Evolutionary conservation across 192 early-diverging fungal species (phyloP).

Genomic region (Coemansia sp.): DNA sequence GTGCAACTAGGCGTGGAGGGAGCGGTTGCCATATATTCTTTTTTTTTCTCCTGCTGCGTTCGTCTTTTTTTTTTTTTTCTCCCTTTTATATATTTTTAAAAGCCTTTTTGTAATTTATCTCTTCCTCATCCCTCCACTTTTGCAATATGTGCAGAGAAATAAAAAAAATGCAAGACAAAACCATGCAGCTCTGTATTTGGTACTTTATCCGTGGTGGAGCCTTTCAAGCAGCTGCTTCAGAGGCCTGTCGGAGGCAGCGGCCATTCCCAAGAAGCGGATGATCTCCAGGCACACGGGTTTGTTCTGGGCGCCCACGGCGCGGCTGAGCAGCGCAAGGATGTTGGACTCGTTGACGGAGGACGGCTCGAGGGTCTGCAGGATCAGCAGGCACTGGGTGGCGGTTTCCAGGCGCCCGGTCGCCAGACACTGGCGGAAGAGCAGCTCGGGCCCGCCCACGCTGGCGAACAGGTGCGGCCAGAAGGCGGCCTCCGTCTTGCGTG

Average conservation of each 20-base stretch:
- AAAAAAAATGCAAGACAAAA: no score
- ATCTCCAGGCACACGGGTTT: slow-evolving; percentile 33
- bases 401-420: slow-evolving; percentile 67
- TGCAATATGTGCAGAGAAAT: no score
- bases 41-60: no score
- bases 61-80: no score
- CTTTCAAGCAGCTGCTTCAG: slow-evolving; percentile 17
- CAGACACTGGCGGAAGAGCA: slow-evolving; percentile 82
- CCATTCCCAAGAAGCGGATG: slow-evolving; percentile 34
- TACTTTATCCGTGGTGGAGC: no score
- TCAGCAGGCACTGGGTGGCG: slow-evolving; percentile 89
- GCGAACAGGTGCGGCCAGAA: slow-evolving; percentile 88
- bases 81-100: no score
- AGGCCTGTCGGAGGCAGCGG: slow-evolving; percentile 28
- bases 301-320: slow-evolving; percentile 15
- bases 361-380: slow-evolving; percentile 89
- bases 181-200: no score
- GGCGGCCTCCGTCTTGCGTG: slow-evolving; percentile 93
- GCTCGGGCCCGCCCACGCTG: slow-evolving; percentile 79
- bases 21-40: no score
- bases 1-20: slow-evolving; percentile 18
- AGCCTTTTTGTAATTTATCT: no score
- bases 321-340: slow-evolving; percentile 31
- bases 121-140: no score
- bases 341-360: slow-evolving; percentile 17